Percentiles rank a stretch among this genome's conserved stretches.
Conservation (phyloP, 768 basidiomycete species). For the Crucibulum laeve region DNA sequence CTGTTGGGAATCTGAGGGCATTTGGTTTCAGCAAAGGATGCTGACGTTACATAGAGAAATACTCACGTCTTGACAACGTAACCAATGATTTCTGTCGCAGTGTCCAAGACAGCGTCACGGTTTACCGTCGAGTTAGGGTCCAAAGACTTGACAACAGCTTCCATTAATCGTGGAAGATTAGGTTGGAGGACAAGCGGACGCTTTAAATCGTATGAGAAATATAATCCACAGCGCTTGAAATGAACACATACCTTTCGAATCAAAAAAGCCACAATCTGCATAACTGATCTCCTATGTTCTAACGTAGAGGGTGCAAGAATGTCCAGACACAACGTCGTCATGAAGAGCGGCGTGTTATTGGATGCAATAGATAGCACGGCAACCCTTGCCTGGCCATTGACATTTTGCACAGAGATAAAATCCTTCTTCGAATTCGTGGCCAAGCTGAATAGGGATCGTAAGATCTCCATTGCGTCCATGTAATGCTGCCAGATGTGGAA, state of each 20-base stretch:
- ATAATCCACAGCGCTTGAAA: not conserved
- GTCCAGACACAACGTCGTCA: constrained; percentile 89
- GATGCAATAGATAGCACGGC: constrained; percentile 85
- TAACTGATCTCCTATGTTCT: constrained; percentile 79
- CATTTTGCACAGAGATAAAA: constrained; percentile 60
- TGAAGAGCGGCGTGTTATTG: constrained; percentile 83
- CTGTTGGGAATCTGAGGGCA: constrained; percentile 69
- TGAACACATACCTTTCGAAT: constrained; percentile 71
- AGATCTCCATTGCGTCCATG: constrained; percentile 82
- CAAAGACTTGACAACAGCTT: constrained; percentile 93
- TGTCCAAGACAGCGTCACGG: constrained; percentile 82
- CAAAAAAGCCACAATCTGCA: constrained; percentile 91
- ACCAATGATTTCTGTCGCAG: constrained; percentile 91
- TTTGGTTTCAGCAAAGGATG: not conserved
- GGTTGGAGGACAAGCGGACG: constrained; percentile 82
- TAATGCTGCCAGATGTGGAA: constrained; percentile 96
- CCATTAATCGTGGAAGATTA: constrained; percentile 80
- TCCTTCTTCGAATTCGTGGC: constrained; percentile 74
- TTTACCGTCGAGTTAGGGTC: constrained; percentile 81
- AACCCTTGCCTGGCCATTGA: constrained; percentile 71
- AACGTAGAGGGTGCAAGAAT: constrained; percentile 74
- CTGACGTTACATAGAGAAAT: constrained; percentile 1
- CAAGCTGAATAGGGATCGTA: constrained; percentile 78
- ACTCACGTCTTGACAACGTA: constrained; percentile 90
- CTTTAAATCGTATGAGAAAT: constrained; percentile 30